phyloP scores from a whole-genome alignment of 148 eudicot genomes.

The Chenopodium quinoa region DNA sequence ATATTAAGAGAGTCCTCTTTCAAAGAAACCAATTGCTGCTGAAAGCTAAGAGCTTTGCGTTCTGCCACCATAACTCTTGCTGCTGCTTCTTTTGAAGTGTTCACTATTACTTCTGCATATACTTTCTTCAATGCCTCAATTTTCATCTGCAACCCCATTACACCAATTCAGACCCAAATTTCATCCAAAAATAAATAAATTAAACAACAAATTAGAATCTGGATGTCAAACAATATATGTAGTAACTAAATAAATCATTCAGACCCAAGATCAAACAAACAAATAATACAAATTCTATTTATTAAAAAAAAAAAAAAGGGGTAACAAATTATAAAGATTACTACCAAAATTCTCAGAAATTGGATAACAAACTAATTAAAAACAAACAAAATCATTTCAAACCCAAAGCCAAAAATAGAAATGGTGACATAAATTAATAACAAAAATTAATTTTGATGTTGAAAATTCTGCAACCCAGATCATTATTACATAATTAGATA shows the following conservation, averaged over 20 bases:
- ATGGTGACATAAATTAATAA: neutral
- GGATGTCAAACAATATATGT: neutral
- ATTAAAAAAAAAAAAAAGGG: no score
- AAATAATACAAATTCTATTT: no score
- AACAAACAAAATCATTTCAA: neutral
- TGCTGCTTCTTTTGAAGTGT: conserved; percentile 71
- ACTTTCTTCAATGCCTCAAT: conserved; percentile 59
- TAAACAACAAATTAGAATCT: neutral
- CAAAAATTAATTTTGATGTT: no score
- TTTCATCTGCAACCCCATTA: conserved; percentile 22
- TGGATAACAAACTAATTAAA: no score
- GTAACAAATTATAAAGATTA: no score
- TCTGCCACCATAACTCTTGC: conserved; percentile 60
- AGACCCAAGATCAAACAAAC: no score
- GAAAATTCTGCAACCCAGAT: no score
- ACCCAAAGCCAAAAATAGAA: neutral
- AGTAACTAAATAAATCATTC: neutral
- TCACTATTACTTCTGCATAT: conserved; percentile 63
- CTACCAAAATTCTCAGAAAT: no score
- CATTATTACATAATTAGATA: no score
- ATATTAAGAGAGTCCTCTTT: conserved; percentile 51
- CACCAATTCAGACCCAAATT: neutral
- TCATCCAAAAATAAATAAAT: neutral
- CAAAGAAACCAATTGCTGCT: conserved; percentile 33
- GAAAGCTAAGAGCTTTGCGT: conserved; percentile 38